Evolutionary conservation across 208 protist species (phyloP).

Genomic region (Trypanosoma vivax): DNA sequence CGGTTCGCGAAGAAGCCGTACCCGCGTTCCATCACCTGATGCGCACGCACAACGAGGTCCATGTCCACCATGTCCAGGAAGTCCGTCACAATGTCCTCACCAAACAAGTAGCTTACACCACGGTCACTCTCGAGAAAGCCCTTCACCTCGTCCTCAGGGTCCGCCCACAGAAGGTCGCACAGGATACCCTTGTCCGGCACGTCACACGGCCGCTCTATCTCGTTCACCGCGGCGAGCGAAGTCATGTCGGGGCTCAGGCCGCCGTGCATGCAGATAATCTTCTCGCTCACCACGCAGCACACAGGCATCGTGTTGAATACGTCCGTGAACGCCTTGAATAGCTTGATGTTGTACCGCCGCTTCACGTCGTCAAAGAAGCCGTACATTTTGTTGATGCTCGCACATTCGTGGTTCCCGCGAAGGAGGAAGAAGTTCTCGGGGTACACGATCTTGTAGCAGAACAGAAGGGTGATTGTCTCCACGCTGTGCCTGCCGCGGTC

Average conservation of each 20-base stretch:
- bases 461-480: constrained; percentile 91
- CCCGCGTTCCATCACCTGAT: constrained; percentile 98
- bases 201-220: constrained; percentile 94
- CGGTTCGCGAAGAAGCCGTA: constrained; percentile 99
- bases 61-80: constrained; percentile 97
- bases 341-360: constrained; percentile 92
- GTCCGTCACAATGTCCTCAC: constrained; percentile 96
- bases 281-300: constrained; percentile 96
- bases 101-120: constrained; percentile 97
- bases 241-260: constrained; percentile 94
- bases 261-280: constrained; percentile 99
- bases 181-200: constrained; percentile 97
- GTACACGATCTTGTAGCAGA: constrained; percentile 96
- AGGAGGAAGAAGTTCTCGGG: constrained; percentile 97
- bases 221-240: constrained; percentile 86
- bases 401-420: constrained; percentile 98
- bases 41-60: constrained; percentile 98
- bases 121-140: constrained; percentile 74
- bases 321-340: constrained; percentile 99
- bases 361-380: constrained; percentile 99
- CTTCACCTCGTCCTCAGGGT: constrained; percentile 90
- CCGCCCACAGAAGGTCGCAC: constrained; percentile 99
- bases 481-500: constrained; percentile 96
- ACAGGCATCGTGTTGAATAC: constrained; percentile 98
- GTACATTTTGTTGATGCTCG: constrained; percentile 98